phyloP scores from a whole-genome alignment of 352 stramenopile genomes.

The Globisporangium nagaii region DNA sequence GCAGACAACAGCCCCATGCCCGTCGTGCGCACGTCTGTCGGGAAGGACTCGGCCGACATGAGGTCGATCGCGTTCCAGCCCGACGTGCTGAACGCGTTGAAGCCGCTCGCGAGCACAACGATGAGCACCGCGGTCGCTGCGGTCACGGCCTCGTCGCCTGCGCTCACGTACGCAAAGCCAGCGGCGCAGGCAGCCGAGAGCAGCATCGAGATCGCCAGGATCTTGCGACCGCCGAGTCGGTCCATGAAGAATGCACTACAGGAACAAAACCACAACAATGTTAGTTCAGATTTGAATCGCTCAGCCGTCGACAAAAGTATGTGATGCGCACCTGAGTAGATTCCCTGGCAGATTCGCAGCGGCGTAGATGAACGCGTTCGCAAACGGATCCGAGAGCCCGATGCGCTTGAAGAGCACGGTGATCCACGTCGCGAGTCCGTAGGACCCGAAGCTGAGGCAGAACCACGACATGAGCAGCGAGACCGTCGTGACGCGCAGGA shows the following conservation, averaged over 20 bases:
- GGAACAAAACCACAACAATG: background rate
- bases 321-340: constrained; percentile 46
- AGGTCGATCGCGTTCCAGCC: constrained; percentile 91
- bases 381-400: constrained; percentile 83
- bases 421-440: constrained; percentile 92
- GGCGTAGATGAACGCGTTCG: constrained; percentile 91
- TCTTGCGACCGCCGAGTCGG: constrained; percentile 47
- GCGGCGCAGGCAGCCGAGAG: constrained; percentile 55
- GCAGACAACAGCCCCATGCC: constrained; percentile 87
- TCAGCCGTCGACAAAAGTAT: background rate
- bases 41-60: constrained; percentile 89
- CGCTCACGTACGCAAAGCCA: constrained; percentile 71
- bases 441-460: constrained; percentile 82
- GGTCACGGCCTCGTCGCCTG: constrained; percentile 11
- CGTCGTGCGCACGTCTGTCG: constrained; percentile 84
- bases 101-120: constrained; percentile 77
- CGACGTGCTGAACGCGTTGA: constrained; percentile 89
- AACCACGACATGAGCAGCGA: constrained; percentile 65
- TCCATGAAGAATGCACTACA: constrained; percentile 60
- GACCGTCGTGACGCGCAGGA: constrained; percentile 56
- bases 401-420: constrained; percentile 91
- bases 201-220: constrained; percentile 75
- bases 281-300: background rate
- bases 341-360: constrained; percentile 89
- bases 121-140: constrained; percentile 38